Evolutionary conservation across 2,329 filamentous ascomycete species (phyloP), one percentile per base, ranked within the genome.

Genomic region (Xylaria digitata): DNA sequence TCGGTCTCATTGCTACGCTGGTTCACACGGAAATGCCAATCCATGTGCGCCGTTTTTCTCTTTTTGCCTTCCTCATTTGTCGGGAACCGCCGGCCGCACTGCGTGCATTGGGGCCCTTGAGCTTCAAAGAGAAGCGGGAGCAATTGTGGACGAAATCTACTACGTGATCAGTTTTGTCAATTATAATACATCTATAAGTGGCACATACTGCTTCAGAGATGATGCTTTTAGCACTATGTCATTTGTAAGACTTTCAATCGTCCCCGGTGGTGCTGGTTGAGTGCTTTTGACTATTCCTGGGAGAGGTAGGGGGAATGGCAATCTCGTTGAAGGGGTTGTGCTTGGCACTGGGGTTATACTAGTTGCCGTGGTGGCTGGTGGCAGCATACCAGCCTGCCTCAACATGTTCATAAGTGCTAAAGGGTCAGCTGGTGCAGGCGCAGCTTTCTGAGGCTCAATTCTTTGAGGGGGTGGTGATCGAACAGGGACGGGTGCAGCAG

Each of bases 1-100:
- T 93, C 90, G 15, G 92, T 90, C 73, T 98, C 95, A 2, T 90
- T 89, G 80, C 96, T 93, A 52, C 94, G 90, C 75, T 94, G 92
- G 75, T 97, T 95, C 26, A 95, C 94, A 63, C 91, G 90, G 82
- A 99, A 99, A 80, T 99, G 96, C 96, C 96, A 99, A 80, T 99
- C 96, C 84, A 99, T 90, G 77, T 99, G 96, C 2, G 91, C 89
- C 26, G 90, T 92, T 82, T 98, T 98, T 82, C 92, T 92, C 76
- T 90, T 90, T 74, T 89, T 92, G 13, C 95, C 95, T 70, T 92
- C 89, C 13, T 90, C 88, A 55, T 92, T 92, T 4, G 87, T 87
- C 61, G 86, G 86, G 78, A 99, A 99, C 1, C 96, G 90, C 66
- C 94, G 88, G 26, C 95, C 96, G 77, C 96, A 99, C 66, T 95